phyloP scores from a whole-genome alignment of 139 green algal genomes.

The Chlamydomonas sphaeroides region DNA sequence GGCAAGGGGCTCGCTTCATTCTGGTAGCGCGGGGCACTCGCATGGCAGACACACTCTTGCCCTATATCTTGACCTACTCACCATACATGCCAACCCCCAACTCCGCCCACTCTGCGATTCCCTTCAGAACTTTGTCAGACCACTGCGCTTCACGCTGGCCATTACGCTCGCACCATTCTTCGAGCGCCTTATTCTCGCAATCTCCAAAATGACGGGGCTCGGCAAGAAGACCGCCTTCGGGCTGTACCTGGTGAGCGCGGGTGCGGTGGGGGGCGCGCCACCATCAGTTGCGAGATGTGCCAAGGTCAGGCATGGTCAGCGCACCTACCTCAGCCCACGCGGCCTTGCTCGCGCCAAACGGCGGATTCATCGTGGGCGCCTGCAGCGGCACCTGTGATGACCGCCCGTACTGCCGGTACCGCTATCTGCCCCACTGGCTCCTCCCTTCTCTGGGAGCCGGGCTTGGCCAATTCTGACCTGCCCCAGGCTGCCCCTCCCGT shows the following conservation, averaged over 20 bases:
- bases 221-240: conserved; percentile 41
- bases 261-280: no score
- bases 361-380: no score
- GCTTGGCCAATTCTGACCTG: neutral
- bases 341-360: neutral
- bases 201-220: conserved; percentile 24
- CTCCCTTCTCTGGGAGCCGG: no score
- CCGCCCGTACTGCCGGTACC: no score
- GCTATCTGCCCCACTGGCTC: neutral
- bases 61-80: neutral
- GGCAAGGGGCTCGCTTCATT: neutral
- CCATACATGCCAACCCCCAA: neutral
- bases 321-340: neutral
- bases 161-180: conserved; percentile 69
- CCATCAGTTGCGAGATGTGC: neutral
- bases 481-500: no score
- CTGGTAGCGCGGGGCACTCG: no score
- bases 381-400: neutral
- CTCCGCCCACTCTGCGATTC: neutral
- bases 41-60: no score
- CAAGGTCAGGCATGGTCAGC: neutral
- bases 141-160: conserved; percentile 62
- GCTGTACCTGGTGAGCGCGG: neutral
- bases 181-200: conserved; percentile 59
- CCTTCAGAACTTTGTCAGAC: conserved; percentile 70